Evolutionary conservation across 257 asterid genomes (phyloP).

Genomic region (Gynochthodes officinalis): DNA sequence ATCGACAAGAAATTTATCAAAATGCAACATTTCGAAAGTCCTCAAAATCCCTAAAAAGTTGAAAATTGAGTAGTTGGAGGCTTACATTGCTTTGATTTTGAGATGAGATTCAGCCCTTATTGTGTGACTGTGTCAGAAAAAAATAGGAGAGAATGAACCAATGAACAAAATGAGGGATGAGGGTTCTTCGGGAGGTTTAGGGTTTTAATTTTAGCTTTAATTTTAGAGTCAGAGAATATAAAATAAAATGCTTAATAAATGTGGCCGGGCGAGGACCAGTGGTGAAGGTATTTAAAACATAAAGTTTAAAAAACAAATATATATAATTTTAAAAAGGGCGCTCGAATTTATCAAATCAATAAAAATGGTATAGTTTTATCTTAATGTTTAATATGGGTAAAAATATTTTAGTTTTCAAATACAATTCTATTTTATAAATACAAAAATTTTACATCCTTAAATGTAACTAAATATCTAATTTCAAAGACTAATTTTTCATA

Average conservation of each 20-base stretch:
- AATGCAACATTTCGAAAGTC: background rate
- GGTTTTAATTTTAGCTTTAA: background rate
- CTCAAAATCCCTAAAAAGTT: too few species aligned
- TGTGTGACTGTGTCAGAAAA: background rate
- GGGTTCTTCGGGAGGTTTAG: background rate
- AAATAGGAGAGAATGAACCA: background rate
- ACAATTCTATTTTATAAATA: too few species aligned
- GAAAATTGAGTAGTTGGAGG: background rate
- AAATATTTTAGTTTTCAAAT: too few species aligned
- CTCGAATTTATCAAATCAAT: too few species aligned
- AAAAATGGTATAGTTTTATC: too few species aligned
- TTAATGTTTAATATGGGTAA: too few species aligned
- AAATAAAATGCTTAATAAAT: background rate
- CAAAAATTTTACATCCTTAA: too few species aligned
- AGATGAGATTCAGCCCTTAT: background rate
- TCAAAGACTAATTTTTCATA: too few species aligned
- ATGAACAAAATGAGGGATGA: background rate
- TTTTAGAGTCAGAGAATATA: background rate
- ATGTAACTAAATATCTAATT: too few species aligned
- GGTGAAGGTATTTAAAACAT: constrained; percentile 1
- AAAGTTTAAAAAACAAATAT: too few species aligned
- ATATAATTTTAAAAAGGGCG: too few species aligned
- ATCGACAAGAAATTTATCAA: background rate
- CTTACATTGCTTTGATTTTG: constrained; percentile 1
- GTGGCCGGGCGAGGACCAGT: background rate